Percentiles rank a stretch among this genome's conserved stretches.
phyloP scores from a whole-genome alignment of 495 filamentous ascomycete genomes.

The Aspergillus nanangensis region DNA sequence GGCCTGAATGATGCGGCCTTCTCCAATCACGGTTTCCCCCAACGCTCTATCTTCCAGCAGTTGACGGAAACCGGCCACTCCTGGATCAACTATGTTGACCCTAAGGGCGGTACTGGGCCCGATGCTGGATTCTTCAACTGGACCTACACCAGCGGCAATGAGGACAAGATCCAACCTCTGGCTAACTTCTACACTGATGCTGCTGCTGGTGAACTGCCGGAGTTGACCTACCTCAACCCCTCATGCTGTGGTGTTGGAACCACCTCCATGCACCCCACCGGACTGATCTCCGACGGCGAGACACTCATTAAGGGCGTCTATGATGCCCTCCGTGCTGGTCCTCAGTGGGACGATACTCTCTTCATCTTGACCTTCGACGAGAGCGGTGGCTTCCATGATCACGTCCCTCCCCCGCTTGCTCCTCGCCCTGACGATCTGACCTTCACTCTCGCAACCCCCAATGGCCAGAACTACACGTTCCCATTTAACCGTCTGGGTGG shows the following conservation, averaged over 20 bases:
- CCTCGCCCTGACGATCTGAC: conserved; percentile 34
- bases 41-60: conserved; percentile 45
- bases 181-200: conserved; percentile 35
- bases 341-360: conserved; percentile 43
- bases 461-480: conserved; percentile 40
- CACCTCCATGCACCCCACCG: conserved; percentile 45
- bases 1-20: conserved; percentile 43
- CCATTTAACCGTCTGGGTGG: conserved; percentile 44
- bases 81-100: conserved; percentile 51
- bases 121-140: conserved; percentile 39
- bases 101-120: conserved; percentile 27
- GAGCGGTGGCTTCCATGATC: conserved; percentile 47
- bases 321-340: conserved; percentile 40
- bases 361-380: conserved; percentile 49
- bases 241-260: conserved; percentile 43
- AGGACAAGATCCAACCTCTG: conserved; percentile 27
- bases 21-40: conserved; percentile 28
- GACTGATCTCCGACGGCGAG: conserved; percentile 43
- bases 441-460: conserved; percentile 38
- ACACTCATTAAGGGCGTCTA: conserved; percentile 46
- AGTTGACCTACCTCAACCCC: conserved; percentile 49
- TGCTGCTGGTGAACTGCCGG: conserved; percentile 32
- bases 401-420: conserved; percentile 42
- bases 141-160: conserved; percentile 31
- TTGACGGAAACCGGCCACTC: conserved; percentile 36